Evolutionary conservation across 2,329 filamentous ascomycete species (phyloP).

Genomic region (Aspergillus sp.): DNA sequence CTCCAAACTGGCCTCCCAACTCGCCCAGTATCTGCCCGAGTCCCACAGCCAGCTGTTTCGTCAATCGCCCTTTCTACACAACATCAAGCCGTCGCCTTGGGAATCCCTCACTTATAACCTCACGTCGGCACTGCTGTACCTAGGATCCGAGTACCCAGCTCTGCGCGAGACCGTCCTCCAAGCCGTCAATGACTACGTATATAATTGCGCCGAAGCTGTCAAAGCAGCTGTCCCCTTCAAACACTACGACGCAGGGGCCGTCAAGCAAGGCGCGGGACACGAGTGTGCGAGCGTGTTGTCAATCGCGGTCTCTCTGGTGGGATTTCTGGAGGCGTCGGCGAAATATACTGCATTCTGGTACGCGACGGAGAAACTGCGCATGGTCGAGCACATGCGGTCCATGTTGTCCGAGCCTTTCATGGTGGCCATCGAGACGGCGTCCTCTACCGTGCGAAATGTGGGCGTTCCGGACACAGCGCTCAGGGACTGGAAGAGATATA

Average conservation of each 20-base stretch:
- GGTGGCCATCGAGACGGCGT: slow-evolving; percentile 80
- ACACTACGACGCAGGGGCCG: slow-evolving; percentile 56
- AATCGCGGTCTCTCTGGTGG: slow-evolving; percentile 80
- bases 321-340: slow-evolving; percentile 81
- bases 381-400: slow-evolving; percentile 69
- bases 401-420: slow-evolving; percentile 83
- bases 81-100: slow-evolving; percentile 83
- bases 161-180: slow-evolving; percentile 66
- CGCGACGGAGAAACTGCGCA: slow-evolving; percentile 66
- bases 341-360: slow-evolving; percentile 79
- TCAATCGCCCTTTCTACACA: slow-evolving; percentile 77
- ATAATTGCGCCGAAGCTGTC: slow-evolving; percentile 66
- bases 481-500: slow-evolving; percentile 84
- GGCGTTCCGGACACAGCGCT: slow-evolving; percentile 63
- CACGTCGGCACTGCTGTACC: slow-evolving; percentile 73
- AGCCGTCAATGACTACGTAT: slow-evolving; percentile 70
- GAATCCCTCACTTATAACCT: slow-evolving; percentile 79
- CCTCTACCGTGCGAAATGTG: slow-evolving; percentile 85
- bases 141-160: slow-evolving; percentile 70
- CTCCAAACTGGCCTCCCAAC: slow-evolving; percentile 72
- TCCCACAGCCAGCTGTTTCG: slow-evolving; percentile 76
- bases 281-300: slow-evolving; percentile 70
- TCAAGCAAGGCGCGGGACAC: slow-evolving; percentile 39
- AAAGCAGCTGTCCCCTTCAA: slow-evolving; percentile 54
- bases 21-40: slow-evolving; percentile 82